Conservation (phyloP, 1,284 basidiomycete genomes). For the Trichosporon sp. region DNA sequence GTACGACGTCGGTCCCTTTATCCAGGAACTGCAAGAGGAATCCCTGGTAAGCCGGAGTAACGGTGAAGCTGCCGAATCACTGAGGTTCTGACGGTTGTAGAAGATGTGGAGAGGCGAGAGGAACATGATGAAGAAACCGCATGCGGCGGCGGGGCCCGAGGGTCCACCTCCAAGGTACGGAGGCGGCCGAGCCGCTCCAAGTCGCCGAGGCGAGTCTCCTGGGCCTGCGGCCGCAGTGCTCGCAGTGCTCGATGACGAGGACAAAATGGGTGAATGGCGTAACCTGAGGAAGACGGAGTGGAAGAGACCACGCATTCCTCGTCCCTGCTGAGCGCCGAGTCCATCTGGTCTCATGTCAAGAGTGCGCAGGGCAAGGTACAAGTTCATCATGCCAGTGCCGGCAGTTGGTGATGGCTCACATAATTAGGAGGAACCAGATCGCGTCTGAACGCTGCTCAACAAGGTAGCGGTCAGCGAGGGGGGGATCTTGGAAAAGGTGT, state of each 20-base stretch:
- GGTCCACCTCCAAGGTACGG: background rate
- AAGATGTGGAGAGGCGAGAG: background rate
- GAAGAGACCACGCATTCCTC: conserved; percentile 1
- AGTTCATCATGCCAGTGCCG: background rate
- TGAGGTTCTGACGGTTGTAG: background rate
- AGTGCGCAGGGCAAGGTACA: background rate
- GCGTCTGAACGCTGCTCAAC: background rate
- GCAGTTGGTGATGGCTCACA: background rate
- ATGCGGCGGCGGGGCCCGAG: background rate
- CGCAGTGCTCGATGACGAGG: conserved; percentile 5
- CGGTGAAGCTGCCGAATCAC: background rate
- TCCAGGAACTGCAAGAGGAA: background rate
- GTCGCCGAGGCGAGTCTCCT: conserved; percentile 11
- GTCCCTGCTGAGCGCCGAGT: conserved; percentile 1
- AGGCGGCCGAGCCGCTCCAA: conserved; percentile 7
- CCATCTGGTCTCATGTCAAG: background rate
- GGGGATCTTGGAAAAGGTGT: background rate
- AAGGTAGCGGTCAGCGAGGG: background rate
- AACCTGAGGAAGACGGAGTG: background rate
- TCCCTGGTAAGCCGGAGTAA: background rate
- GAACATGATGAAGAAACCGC: background rate
- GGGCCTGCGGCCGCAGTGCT: background rate
- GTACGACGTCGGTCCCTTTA: background rate
- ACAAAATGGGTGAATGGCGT: conserved; percentile 5
- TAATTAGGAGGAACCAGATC: background rate